These are phyloP conservation scores for Alternaria novae-zelandiae DNA, from an alignment of 2,329 filamentous ascomycete species.

Conservation along the genomic window DNA sequence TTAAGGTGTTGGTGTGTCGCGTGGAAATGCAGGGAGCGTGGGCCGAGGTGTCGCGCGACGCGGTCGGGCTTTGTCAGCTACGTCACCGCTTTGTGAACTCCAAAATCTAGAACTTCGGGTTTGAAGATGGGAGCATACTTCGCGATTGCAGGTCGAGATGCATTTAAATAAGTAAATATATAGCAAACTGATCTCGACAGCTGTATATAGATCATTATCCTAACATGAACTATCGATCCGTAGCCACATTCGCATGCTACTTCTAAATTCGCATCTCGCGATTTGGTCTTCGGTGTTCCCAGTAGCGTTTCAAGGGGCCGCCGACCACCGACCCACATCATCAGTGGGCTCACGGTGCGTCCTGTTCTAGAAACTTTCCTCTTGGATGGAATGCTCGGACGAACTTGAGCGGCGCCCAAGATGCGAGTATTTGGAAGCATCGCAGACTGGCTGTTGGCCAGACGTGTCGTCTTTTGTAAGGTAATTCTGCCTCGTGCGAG, in stretches of 20 bases:
- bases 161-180: neutral
- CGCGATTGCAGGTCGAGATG: neutral
- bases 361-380: conserved; percentile 6
- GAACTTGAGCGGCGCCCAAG: conserved; percentile 19
- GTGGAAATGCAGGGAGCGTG: conserved; percentile 12
- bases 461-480: conserved; percentile 22
- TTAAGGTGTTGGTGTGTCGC: conserved; percentile 7
- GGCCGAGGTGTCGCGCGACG: conserved; percentile 14
- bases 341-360: neutral
- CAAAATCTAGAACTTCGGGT: conserved; percentile 18
- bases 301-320: neutral
- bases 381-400: conserved; percentile 16
- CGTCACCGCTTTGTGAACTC: conserved; percentile 12
- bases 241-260: neutral
- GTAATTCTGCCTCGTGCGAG: conserved; percentile 7
- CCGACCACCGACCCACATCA: conserved; percentile 4
- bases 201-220: conserved; percentile 6
- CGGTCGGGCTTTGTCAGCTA: conserved; percentile 21
- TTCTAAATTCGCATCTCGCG: neutral
- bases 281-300: conserved; percentile 1
- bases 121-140: neutral
- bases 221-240: neutral
- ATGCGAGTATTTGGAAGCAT: conserved; percentile 9
- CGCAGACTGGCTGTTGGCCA: conserved; percentile 14
- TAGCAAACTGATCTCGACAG: neutral